Percentiles rank a stretch among this genome's conserved stretches.
These are phyloP conservation scores for Hymenoscyphus fructigenus DNA, from an alignment of 2,329 filamentous ascomycete species.

Conservation along the genomic window DNA sequence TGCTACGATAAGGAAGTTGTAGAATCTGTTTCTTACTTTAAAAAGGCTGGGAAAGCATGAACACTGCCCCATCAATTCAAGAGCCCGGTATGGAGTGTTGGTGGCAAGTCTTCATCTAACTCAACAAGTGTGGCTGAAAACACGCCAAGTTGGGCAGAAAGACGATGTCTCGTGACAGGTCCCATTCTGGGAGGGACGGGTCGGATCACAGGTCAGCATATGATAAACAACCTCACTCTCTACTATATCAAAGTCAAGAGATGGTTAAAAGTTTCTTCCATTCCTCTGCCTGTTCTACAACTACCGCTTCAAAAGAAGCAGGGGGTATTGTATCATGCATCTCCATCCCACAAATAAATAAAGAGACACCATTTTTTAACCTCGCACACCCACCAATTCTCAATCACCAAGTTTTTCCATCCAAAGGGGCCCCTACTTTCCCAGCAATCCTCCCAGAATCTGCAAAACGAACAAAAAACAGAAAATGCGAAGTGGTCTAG, in stretches of 20 bases:
- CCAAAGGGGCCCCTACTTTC: background rate
- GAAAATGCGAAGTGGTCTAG: constrained; percentile 9
- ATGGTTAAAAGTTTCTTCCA: background rate
- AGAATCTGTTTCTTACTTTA: no score
- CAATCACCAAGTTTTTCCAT: background rate
- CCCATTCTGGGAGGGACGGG: background rate
- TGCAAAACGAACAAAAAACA: background rate
- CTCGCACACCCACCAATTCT: background rate
- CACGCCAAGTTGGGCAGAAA: no score
- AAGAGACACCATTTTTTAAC: background rate
- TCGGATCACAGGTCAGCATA: background rate
- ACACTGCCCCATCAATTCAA: no score
- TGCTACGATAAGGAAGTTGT: no score
- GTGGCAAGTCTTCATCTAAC: no score
- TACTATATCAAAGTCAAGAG: background rate
- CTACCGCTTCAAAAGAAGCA: background rate
- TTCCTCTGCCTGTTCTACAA: constrained; percentile 1
- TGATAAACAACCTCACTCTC: background rate
- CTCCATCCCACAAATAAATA: background rate
- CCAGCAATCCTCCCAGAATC: background rate
- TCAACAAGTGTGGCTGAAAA: no score
- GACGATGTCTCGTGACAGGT: no score
- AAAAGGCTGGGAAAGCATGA: no score
- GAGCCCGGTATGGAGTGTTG: no score
- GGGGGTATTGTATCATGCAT: constrained; percentile 3